These are phyloP conservation scores for Coniochaeta hoffmannii DNA, from an alignment of 2,329 filamentous ascomycete genomes.

Conservation along the genomic window DNA sequence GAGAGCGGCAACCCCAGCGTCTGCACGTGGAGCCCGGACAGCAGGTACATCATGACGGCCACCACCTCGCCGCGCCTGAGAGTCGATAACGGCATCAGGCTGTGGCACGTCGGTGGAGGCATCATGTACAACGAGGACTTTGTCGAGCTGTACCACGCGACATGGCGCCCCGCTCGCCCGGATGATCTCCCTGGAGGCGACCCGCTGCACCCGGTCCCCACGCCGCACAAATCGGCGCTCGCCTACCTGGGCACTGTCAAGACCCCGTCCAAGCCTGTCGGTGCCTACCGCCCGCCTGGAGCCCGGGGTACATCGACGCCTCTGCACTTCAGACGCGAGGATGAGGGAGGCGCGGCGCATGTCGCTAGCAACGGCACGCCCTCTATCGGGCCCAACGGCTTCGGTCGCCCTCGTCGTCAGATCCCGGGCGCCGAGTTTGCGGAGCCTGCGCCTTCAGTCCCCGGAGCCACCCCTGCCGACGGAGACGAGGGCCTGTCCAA, in stretches of 20 bases:
- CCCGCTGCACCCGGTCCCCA: conserved; percentile 65
- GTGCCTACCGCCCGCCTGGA: conserved; percentile 90
- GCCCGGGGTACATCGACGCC: conserved; percentile 85
- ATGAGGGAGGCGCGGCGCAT: conserved; percentile 85
- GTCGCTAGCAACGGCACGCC: conserved; percentile 70
- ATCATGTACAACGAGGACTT: conserved; percentile 96
- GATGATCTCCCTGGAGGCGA: conserved; percentile 55
- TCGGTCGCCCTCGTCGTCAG: conserved; percentile 65
- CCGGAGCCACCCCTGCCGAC: conserved; percentile 62
- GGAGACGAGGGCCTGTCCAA: conserved; percentile 74
- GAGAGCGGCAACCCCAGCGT: conserved; percentile 93
- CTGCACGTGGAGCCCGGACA: conserved; percentile 96
- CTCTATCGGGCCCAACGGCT: conserved; percentile 68
- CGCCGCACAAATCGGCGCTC: conserved; percentile 74
- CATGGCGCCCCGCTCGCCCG: conserved; percentile 72
- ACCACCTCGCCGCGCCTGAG: conserved; percentile 91
- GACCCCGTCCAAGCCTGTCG: conserved; percentile 93
- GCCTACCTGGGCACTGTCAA: conserved; percentile 80
- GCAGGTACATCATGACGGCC: conserved; percentile 92
- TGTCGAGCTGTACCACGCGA: conserved; percentile 84
- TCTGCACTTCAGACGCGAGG: conserved; percentile 93
- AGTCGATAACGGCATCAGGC: conserved; percentile 91
- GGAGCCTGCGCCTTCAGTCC: conserved; percentile 49
- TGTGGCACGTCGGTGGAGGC: conserved; percentile 85
- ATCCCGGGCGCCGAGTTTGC: conserved; percentile 81